Base-by-base conservation (phyloP, 306 rosid species). In the Cucumis cinereus region DNA sequence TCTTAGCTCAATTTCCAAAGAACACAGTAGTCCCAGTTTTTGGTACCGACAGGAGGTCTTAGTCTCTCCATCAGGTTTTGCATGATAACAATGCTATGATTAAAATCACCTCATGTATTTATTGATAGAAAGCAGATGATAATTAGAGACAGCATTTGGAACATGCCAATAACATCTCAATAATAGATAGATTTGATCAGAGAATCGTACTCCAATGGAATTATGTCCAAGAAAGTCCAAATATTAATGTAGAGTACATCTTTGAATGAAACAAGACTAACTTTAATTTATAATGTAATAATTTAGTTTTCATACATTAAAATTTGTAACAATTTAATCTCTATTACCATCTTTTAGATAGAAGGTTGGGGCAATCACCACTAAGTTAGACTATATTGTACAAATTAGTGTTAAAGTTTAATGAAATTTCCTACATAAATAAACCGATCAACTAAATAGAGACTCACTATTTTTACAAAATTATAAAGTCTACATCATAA, bases 1-100 rank as follows among this genome's bases (percentile, higher is more conserved):
- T 92, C 91, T 84, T 90, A 91, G 82, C 84, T 92, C 82, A 92
- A 57, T 82, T 81, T 90, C 98, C 97, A 90, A 20, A 80, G 49
- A 67, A 90, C 90, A 84, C 96, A 90, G n/a, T 86, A 90, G 76
- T 95, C 92, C 96, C 98, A 92, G 58, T 93, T 93, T 49, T 88
- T 83, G 71, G 81, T 82, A 77, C 93, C 91, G 73, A 92, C 95
- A 14, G 90, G 86, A 20, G 90, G 89, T 79, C 97, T 92, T 50
- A 92, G 86, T 83, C 92, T 92, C 76, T 92, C 93, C 59, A 81
- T 75, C 74, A 84, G 77, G 80, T 79, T 86, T 72, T 84, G 93
- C 88, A 87, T 83, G 58, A 81, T 78, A 67, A 84, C 80, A 70
- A 40, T 38, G n/a, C 45, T 45, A 19, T 53, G 52, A 72, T 76